A percentile compares a stretch with the other conserved stretches of the same genome.
Evolutionary conservation across 176 grass and related monocot species (phyloP).

Genomic region (Paspalum vaginatum): DNA sequence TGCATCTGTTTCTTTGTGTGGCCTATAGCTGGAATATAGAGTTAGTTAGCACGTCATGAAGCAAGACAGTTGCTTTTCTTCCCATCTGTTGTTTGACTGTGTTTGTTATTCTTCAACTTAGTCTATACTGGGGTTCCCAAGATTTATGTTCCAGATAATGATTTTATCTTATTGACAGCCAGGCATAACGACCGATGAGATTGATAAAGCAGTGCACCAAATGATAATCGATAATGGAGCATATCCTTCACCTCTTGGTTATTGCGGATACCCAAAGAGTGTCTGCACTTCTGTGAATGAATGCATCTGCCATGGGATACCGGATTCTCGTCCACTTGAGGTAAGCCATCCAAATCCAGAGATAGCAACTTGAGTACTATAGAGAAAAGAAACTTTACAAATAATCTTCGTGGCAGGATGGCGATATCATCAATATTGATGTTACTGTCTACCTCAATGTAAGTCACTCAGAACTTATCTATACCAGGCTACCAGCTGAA

Average conservation of each 20-base stretch:
- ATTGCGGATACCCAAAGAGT: slow-evolving; percentile 90
- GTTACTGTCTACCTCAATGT: slow-evolving; percentile 97
- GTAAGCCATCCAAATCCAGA: slow-evolving; percentile 43
- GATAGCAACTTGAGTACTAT: slow-evolving; percentile 3
- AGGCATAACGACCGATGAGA: slow-evolving; percentile 93
- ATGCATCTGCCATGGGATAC: slow-evolving; percentile 98
- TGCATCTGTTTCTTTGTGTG: slow-evolving; percentile 18
- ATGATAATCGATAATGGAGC: slow-evolving; percentile 93
- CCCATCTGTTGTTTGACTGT: slow-evolving; percentile 30
- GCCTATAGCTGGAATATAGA: slow-evolving; percentile 13
- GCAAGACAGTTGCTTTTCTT: slow-evolving; percentile 8
- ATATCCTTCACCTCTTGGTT: slow-evolving; percentile 92
- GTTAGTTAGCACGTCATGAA: slow-evolving; percentile 21
- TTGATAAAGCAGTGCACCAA: slow-evolving; percentile 94
- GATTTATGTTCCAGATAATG: slow-evolving; percentile 30
- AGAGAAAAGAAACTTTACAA: slow-evolving; percentile 29
- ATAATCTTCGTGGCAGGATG: slow-evolving; percentile 61
- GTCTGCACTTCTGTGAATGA: slow-evolving; percentile 98
- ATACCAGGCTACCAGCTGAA: slow-evolving; percentile 10
- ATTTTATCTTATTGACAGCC: slow-evolving; percentile 70
- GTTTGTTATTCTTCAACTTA: slow-evolving; percentile 21
- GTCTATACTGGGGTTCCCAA: slow-evolving; percentile 1
- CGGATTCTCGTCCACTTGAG: slow-evolving; percentile 89
- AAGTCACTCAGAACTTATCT: slow-evolving; percentile 38
- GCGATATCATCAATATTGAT: slow-evolving; percentile 98